These are phyloP conservation scores for Sapria himalayana DNA, from an alignment of 345 rosid genomes.

Conservation along the genomic window DNA sequence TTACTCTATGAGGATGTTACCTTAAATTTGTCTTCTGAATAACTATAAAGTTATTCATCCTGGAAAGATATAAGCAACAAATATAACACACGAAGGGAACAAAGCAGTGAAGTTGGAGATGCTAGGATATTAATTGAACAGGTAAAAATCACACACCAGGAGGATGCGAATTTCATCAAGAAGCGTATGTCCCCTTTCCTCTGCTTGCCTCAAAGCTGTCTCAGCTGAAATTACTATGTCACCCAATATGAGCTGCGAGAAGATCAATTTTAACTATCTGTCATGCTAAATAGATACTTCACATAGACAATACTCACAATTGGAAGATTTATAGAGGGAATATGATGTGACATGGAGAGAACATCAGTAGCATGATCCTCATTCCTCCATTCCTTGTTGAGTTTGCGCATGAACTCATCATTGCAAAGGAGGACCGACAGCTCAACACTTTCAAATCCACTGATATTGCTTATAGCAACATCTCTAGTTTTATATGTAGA, in stretches of 20 bases:
- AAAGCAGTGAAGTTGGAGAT: constrained; percentile 1
- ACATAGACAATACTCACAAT: constrained; percentile 23
- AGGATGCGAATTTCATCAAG: constrained; percentile 87
- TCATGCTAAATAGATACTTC: not conserved
- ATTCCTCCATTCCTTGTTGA: constrained; percentile 84
- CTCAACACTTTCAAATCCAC: constrained; percentile 49
- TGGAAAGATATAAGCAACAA: too few species aligned
- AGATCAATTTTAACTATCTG: constrained; percentile 6
- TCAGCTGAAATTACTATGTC: constrained; percentile 85
- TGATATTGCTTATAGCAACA: constrained; percentile 34
- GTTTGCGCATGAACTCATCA: constrained; percentile 60
- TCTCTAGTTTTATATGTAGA: constrained; percentile 59
- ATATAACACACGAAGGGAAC: not conserved
- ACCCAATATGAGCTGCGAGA: constrained; percentile 80
- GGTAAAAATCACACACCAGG: constrained; percentile 41
- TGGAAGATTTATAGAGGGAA: constrained; percentile 60
- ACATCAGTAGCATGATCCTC: constrained; percentile 95
- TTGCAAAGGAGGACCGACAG: constrained; percentile 75
- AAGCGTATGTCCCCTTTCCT: constrained; percentile 73
- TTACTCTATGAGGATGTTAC: too few species aligned
- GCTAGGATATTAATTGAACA: not conserved
- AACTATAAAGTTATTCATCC: too few species aligned
- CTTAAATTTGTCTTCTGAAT: too few species aligned
- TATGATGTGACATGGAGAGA: constrained; percentile 80
- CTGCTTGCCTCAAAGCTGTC: constrained; percentile 83